These are phyloP conservation scores for Trichoderma guizhouense DNA, from an alignment of 2,329 filamentous ascomycete genomes.

Conservation along the genomic window DNA sequence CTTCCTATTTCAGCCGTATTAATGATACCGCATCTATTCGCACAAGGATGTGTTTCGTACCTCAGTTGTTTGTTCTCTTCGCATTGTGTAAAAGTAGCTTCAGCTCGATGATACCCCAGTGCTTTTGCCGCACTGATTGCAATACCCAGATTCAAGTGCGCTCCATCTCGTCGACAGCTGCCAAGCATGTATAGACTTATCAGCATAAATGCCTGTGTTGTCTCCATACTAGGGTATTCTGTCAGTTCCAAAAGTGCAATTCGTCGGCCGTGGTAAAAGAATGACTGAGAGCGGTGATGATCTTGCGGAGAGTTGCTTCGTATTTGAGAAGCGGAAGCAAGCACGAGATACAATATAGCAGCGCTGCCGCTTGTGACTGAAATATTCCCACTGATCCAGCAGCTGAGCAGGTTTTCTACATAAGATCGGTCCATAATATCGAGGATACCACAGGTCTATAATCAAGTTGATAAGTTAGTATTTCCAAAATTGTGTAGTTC, in stretches of 20 bases:
- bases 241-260: background rate
- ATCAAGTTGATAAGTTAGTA: background rate
- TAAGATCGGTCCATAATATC: background rate
- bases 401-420: background rate
- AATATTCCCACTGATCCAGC: background rate
- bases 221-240: background rate
- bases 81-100: background rate
- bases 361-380: background rate
- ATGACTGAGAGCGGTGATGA: background rate
- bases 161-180: background rate
- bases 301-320: background rate
- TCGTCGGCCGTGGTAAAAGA: conserved; percentile 1
- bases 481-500: too few relatives aligned
- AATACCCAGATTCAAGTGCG: background rate
- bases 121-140: background rate
- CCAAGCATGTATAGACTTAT: conserved; percentile 2
- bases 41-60: background rate
- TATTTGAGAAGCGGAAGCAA: background rate
- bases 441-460: background rate
- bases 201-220: background rate
- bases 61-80: background rate
- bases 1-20: background rate
- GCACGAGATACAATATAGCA: background rate
- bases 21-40: background rate
- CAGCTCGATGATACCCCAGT: background rate